Percentiles rank a stretch among this genome's conserved stretches.
phyloP scores from a whole-genome alignment of 106 monocot genomes.

The Chionographis japonica region DNA sequence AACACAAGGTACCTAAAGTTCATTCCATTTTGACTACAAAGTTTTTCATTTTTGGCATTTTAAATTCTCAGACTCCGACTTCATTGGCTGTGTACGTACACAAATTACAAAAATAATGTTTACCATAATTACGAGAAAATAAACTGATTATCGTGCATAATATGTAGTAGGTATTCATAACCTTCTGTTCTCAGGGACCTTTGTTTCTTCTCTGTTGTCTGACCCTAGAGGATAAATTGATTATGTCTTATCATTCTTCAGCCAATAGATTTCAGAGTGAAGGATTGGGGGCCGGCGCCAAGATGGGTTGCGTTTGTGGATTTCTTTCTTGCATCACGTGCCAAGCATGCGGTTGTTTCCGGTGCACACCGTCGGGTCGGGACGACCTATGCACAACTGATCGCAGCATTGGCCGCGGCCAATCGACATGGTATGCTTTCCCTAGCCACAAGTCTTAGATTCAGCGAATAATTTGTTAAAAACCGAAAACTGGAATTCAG shows the following conservation, averaged over 20 bases:
- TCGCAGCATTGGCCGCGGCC: constrained; percentile 84
- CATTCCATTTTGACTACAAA: not conserved
- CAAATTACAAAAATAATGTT: too few species aligned
- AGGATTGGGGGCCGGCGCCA: constrained; percentile 97
- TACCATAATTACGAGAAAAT: too few species aligned
- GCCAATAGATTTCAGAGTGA: constrained; percentile 58
- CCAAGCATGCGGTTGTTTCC: constrained; percentile 79
- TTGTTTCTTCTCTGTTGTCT: too few species aligned
- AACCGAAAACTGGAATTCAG: too few species aligned
- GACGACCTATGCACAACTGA: constrained; percentile 87
- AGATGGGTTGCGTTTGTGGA: constrained; percentile 98
- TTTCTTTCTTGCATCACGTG: constrained; percentile 94
- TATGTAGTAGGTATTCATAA: too few species aligned
- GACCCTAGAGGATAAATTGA: not conserved
- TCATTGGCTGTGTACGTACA: too few species aligned
- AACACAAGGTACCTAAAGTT: constrained; percentile 35
- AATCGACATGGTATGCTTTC: constrained; percentile 49
- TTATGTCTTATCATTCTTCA: constrained; percentile 4
- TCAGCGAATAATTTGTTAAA: too few species aligned
- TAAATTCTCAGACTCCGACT: not conserved
- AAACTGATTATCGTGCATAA: too few species aligned
- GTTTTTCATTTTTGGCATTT: not conserved
- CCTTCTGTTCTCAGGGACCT: too few species aligned
- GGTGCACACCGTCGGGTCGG: constrained; percentile 96
- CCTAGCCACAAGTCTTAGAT: too few species aligned